Percentiles rank a stretch among this genome's conserved stretches.
phyloP scores from a whole-genome alignment of 164 flowering plant species.

The Chimonanthus praecox region DNA sequence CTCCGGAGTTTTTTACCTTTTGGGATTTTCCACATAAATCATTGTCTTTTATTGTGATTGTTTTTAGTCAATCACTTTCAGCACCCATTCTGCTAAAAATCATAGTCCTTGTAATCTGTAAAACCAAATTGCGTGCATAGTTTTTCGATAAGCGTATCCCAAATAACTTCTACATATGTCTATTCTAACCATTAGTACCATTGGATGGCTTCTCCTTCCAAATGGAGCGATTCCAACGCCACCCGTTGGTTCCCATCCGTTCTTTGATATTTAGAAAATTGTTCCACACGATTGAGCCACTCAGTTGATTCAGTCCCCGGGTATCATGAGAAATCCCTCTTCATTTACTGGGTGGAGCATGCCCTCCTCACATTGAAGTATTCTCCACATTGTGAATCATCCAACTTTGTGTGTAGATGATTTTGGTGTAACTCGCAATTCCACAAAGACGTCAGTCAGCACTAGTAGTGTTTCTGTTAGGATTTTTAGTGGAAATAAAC shows the following conservation, averaged over 20 bases:
- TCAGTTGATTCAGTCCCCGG: not conserved
- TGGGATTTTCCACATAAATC: no score
- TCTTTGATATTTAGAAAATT: not conserved
- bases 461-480: no score
- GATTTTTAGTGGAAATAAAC: no score
- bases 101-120: not conserved
- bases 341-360: not conserved
- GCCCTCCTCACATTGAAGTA: no score
- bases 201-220: conserved; percentile 10
- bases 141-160: not conserved
- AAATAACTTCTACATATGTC: not conserved
- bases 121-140: not conserved
- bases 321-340: not conserved
- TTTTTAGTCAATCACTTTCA: no score
- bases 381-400: no score
- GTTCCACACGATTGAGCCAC: not conserved
- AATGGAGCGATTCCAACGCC: conserved; percentile 1
- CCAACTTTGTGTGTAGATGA: no score
- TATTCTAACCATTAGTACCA: conserved; percentile 5
- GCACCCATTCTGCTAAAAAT: no score
- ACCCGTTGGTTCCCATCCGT: not conserved
- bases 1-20: no score
- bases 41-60: no score
- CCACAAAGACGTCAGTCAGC: no score
- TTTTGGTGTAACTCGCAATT: no score